Evolutionary conservation across 352 stramenopile species (phyloP).

Genomic region (Phytophthora colocasiae): DNA sequence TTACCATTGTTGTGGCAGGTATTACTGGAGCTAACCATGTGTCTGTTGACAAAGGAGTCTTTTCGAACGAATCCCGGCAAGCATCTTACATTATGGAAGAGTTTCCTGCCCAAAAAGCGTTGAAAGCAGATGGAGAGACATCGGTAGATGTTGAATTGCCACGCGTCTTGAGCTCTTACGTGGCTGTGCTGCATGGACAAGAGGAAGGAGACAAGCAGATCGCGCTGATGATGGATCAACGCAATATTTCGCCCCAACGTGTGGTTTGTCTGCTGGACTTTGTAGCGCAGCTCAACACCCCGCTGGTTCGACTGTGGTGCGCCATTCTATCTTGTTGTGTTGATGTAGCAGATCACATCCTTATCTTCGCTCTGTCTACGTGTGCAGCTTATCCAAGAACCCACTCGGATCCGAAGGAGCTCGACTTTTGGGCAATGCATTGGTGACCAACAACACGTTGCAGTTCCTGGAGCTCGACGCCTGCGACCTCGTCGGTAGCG

Average conservation of each 20-base stretch:
- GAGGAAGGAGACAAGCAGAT: constrained; percentile 12
- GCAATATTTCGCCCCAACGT: constrained; percentile 18
- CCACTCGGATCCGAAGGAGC: constrained; percentile 50
- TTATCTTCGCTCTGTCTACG: constrained; percentile 18
- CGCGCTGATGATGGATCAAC: constrained; percentile 29
- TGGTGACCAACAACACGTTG: constrained; percentile 72
- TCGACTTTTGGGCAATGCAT: constrained; percentile 48
- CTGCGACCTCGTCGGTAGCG: constrained; percentile 59
- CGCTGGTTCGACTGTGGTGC: constrained; percentile 43
- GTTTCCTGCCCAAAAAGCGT: background rate
- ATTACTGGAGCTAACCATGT: constrained; percentile 6
- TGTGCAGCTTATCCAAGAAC: constrained; percentile 53
- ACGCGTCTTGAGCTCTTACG: constrained; percentile 12
- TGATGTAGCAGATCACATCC: constrained; percentile 24
- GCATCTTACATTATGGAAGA: background rate
- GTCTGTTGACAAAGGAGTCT: constrained; percentile 9
- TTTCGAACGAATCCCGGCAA: constrained; percentile 9
- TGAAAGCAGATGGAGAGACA: constrained; percentile 21
- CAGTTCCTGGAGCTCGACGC: constrained; percentile 63
- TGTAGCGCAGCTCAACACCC: constrained; percentile 37
- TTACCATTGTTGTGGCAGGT: constrained; percentile 4
- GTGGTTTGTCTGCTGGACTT: constrained; percentile 37
- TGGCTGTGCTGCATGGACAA: constrained; percentile 14
- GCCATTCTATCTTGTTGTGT: constrained; percentile 11
- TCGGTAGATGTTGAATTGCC: constrained; percentile 12